Evolutionary conservation across 2,329 filamentous ascomycete genomes (phyloP), one percentile per base, ranked within the genome.

Genomic region (Fusarium sp.): DNA sequence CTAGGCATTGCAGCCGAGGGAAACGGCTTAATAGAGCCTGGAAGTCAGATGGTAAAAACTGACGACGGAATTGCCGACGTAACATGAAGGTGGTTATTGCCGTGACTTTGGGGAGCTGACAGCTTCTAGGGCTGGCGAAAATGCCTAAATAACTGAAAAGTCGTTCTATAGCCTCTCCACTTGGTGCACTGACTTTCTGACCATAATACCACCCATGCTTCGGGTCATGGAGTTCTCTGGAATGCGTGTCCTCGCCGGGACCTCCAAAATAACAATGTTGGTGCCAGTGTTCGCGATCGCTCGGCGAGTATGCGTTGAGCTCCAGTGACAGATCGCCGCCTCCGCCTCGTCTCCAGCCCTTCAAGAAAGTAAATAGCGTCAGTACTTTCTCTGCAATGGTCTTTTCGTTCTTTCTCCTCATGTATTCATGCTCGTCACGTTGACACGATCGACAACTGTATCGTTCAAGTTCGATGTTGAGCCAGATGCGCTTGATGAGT

Each of bases 231-330:
- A 44, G 11, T 7, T 44, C 40, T 18, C 10, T 23, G 16, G 13
- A 7, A 12, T 6, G 18, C 7, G 11, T 23, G 16, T 23, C 16
- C 6, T 44, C 41, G 11, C 41, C 18, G 6, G 41, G 41, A 13
- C 16, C 18, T 6, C 40, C 40, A 11, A 43, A 16, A 27, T 11
- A 43, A 23, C 16, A 43, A 12, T 18, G 40, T 7, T 7, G 40
- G n/a, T 43, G 16, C 40, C 40, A 43, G 16, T 43, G 16, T 18
- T 43, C 40, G 11, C 40, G 8, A 23, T 43, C 40, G 18, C 40
- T 43, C 16, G 10, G n/a, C 7, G 8, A 23, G 16, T 43, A 68
- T 9, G 37, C 11, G 7, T 65, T 66, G 1, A 71, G 43, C 11
- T 66, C 40, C 11, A 43, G 40, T 12, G 40, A 16, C 10, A 43